A percentile compares a stretch with the other conserved stretches of the same genome.
Evolutionary conservation across 2,329 filamentous ascomycete genomes (phyloP).

Genomic region (Xylariaceae sp.): DNA sequence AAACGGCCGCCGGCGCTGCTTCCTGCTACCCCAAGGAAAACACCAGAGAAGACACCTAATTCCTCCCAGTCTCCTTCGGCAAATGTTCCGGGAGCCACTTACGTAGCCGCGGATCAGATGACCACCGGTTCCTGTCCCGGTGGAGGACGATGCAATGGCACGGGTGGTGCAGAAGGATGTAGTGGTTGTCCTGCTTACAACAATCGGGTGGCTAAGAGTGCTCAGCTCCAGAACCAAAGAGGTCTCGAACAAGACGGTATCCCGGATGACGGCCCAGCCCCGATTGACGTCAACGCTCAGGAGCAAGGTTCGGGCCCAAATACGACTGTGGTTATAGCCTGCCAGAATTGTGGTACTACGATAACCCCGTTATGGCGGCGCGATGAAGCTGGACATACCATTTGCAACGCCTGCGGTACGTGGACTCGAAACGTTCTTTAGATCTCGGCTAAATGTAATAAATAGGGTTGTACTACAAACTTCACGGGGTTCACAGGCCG

Average conservation of each 20-base stretch:
- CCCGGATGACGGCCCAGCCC: constrained; percentile 44
- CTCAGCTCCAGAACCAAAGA: constrained; percentile 61
- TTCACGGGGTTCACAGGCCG: constrained; percentile 89
- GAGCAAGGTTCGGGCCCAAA: constrained; percentile 44
- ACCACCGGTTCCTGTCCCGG: constrained; percentile 90
- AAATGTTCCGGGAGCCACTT: constrained; percentile 61
- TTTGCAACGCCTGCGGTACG: constrained; percentile 96
- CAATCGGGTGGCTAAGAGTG: constrained; percentile 89
- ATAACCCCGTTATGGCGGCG: constrained; percentile 95
- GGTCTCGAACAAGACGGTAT: constrained; percentile 29
- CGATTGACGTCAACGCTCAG: constrained; percentile 54
- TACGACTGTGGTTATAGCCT: constrained; percentile 78
- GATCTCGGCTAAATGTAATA: constrained; percentile 43
- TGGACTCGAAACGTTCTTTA: constrained; percentile 39
- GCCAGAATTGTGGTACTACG: constrained; percentile 95
- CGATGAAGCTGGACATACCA: constrained; percentile 92
- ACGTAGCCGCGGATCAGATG: constrained; percentile 75
- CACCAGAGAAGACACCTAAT: constrained; percentile 44
- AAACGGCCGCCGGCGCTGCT: constrained; percentile 71
- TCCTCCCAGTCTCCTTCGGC: constrained; percentile 43
- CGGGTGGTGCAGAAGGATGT: constrained; percentile 91
- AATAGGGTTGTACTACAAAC: constrained; percentile 89
- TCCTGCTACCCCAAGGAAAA: constrained; percentile 47
- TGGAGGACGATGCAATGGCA: constrained; percentile 93
- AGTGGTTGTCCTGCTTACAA: constrained; percentile 97